Base-by-base conservation (phyloP, 306 rosid genomes). In the Quercus berberidifolia region DNA sequence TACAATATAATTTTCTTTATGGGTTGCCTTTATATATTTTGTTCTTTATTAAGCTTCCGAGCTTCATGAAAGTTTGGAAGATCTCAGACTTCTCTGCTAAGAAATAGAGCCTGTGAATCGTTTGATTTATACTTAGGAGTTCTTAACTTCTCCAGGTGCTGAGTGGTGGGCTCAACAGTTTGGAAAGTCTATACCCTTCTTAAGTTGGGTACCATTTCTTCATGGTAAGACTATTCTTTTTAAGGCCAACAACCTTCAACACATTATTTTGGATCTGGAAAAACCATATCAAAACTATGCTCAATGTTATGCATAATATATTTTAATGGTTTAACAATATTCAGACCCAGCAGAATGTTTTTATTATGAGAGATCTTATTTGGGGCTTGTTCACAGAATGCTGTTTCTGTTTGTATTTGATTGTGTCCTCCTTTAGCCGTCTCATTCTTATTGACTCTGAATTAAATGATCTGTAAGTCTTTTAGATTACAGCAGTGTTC, bases 151-250 rank as follows among this genome's bases (percentile, higher is more conserved):
- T 84, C 73, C 86, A 95, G 99, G 98, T 88, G 89, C 97, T 79
- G 93, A 86, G 75, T 93, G 99, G 97, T 95, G 98, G 98, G 91
- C 80, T 84, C 94, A 91, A 68, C 82, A 77, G 67, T 84, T 90
- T 84, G 92, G 92, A 28, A 89, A 85, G 82, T 95, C 97, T 69
- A 3, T 95, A 6, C 97, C 98, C 23, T 62, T 90, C 75, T 81
- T 96, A 74, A 86, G 90, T 74, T 93, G 99, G 99, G 67, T 91
- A 75, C 97, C 98, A 58, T 69, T 81, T 76, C 6, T 91, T 49
- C 74, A 35, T 69, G 96, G 99, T 93, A 90, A 81, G 91, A 56
- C 58, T 75, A 6, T 33, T 57, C 58, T 74, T 82, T 28, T 13
- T 25, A 71, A 35, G 63, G 55, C 65, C 30, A 68, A 74, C 18